These are phyloP conservation scores for Fusarium armeniacum DNA, from an alignment of 2,329 filamentous ascomycete species.

Conservation along the genomic window DNA sequence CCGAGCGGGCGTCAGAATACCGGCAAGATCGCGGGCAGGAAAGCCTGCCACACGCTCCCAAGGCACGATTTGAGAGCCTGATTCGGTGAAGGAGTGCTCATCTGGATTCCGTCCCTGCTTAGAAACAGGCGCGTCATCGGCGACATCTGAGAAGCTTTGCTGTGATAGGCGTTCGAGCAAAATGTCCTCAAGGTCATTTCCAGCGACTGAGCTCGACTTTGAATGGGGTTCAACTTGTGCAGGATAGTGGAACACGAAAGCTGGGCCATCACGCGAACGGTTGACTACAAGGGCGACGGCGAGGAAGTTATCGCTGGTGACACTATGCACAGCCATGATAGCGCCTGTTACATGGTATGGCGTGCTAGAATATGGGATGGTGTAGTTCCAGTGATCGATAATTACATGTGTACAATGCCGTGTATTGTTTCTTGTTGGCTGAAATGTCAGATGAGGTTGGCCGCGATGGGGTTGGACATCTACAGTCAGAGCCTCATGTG, in stretches of 20 bases:
- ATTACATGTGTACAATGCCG: conserved; percentile 4
- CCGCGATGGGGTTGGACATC: conserved; percentile 19
- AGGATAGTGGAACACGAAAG: conserved; percentile 91
- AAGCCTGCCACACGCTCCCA: conserved; percentile 83
- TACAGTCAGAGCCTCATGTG: conserved; percentile 26
- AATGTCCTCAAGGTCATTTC: conserved; percentile 65
- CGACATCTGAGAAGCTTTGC: conserved; percentile 54
- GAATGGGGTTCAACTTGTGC: conserved; percentile 63
- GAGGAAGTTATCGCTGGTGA: conserved; percentile 70
- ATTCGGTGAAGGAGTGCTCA: conserved; percentile 68
- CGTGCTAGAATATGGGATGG: not conserved
- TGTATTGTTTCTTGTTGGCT: not conserved
- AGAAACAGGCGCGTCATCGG: conserved; percentile 57
- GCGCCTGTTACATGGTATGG: conserved; percentile 44
- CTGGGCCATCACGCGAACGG: conserved; percentile 81
- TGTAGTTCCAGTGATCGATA: conserved; percentile 5
- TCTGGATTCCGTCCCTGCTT: conserved; percentile 67
- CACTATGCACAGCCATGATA: conserved; percentile 61
- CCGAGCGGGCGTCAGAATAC: conserved; percentile 80
- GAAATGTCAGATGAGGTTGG: conserved; percentile 19
- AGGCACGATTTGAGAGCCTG: conserved; percentile 70
- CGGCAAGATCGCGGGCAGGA: conserved; percentile 82
- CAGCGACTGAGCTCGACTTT: conserved; percentile 53
- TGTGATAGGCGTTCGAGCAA: conserved; percentile 63
- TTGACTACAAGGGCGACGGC: conserved; percentile 81